These are phyloP conservation scores for Lactarius indigo DNA, from an alignment of 768 basidiomycete genomes.

Conservation along the genomic window DNA sequence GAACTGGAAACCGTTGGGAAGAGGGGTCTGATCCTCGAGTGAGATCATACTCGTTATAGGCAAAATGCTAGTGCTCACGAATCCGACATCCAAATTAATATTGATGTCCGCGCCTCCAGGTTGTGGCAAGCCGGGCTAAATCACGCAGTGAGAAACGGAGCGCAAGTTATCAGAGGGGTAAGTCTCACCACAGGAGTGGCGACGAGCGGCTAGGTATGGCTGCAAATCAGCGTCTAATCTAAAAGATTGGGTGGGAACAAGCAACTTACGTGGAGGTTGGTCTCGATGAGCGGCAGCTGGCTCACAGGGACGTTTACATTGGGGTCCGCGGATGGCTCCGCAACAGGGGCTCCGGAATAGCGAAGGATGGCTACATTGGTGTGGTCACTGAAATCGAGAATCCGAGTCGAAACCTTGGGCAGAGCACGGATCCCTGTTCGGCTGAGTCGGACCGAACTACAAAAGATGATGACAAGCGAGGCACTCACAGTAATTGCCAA, in stretches of 20 bases:
- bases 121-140: conserved; percentile 27
- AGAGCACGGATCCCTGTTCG: conserved; percentile 28
- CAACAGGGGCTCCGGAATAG: conserved; percentile 35
- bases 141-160: neutral
- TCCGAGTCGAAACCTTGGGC: conserved; percentile 27
- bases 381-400: conserved; percentile 28
- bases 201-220: conserved; percentile 17
- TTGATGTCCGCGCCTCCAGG: conserved; percentile 28
- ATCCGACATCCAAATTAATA: conserved; percentile 21
- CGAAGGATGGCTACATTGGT: conserved; percentile 40
- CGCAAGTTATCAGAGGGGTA: too few species aligned
- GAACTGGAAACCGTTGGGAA: conserved; percentile 30
- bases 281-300: conserved; percentile 22
- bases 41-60: neutral
- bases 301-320: conserved; percentile 11
- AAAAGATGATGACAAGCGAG: conserved; percentile 4
- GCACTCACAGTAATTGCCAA: conserved; percentile 44
- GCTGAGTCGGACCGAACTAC: neutral
- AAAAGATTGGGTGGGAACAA: neutral
- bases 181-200: conserved; percentile 20
- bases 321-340: conserved; percentile 33
- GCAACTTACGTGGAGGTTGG: conserved; percentile 25
- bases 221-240: neutral
- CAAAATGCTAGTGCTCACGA: conserved; percentile 17
- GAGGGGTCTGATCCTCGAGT: conserved; percentile 1